phyloP scores from a whole-genome alignment of 768 basidiomycete genomes.

The Terana coerulea region DNA sequence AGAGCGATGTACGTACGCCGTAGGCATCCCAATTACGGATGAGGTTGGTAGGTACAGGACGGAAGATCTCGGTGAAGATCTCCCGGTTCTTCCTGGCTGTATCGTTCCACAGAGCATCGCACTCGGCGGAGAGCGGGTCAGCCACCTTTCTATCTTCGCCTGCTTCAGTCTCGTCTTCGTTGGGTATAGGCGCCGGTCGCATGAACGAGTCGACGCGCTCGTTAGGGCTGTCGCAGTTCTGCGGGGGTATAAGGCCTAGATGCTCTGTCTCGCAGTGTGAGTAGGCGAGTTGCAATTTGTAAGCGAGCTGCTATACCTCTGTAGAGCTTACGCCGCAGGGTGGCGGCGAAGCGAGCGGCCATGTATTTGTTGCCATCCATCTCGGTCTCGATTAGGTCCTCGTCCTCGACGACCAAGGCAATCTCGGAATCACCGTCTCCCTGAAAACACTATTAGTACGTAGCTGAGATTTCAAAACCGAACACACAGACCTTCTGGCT shows the following conservation, averaged over 20 bases:
- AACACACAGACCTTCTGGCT: constrained; percentile 57
- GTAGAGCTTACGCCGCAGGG: constrained; percentile 80
- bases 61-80: constrained; percentile 83
- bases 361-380: constrained; percentile 78
- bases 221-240: constrained; percentile 43
- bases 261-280: constrained; percentile 52
- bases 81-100: constrained; percentile 81
- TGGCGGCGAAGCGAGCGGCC: constrained; percentile 78
- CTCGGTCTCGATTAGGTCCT: constrained; percentile 63
- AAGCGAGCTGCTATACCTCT: constrained; percentile 45
- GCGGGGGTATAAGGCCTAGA: constrained; percentile 80
- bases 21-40: constrained; percentile 79
- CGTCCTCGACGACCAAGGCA: constrained; percentile 87
- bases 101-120: constrained; percentile 54
- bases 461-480: background rate
- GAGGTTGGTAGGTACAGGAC: constrained; percentile 80
- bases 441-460: constrained; percentile 29
- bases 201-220: constrained; percentile 55
- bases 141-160: constrained; percentile 64
- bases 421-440: constrained; percentile 97
- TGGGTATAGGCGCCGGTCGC: constrained; percentile 72
- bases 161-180: constrained; percentile 58
- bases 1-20: constrained; percentile 40
- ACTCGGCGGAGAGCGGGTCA: constrained; percentile 71
- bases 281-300: background rate